Base-by-base conservation (phyloP, 805 yeast genomes). In the Starmerella davenportii region DNA sequence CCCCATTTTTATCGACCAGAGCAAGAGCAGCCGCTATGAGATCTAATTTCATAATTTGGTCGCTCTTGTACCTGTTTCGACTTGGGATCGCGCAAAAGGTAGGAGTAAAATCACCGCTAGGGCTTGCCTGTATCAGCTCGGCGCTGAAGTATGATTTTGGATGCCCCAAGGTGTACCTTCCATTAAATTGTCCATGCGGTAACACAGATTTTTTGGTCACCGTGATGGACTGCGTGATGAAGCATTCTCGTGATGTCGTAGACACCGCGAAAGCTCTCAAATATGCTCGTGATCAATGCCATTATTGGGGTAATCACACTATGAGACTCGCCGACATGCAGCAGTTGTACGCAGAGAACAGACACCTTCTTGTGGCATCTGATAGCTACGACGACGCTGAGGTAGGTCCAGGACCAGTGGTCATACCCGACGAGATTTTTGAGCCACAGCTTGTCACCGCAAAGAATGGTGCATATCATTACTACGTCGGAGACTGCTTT, bases 81-180 rank as follows among this genome's bases (percentile, higher is more conserved):
- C 16, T 7, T 29, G 32, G 4, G 40, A 29, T 14, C 21, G 17
- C 5, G 52, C 59, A 55, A 30, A 54, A 52, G 24, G 59, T 53
- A 13, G 60, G 60, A 1, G 34, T 56, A 15, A 48, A 48, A 20
- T 51, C 55, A 36, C 38, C 42, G 13, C 37, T 57, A 4, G 61
- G 60, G 2, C 44, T 48, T 34, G 53, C 50, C 1, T 56, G 61
- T 42, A 52, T 55, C 49, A 56, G 46, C 38, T 41, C 52, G n/a
- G 59, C 60, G 2, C 40, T 46, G 21, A 44, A 40, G 13, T 57
- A 52, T 52, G 45, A 53, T 39, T 56, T 54, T 33, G 51, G 51
- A 7, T 55, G 60, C 30, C 50, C 53, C 1, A 21, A 23, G 2
- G 53, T 40, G 16, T 36, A 35, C n/a, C 37, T 47, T 4, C 53